Evolutionary conservation across 768 basidiomycete species (phyloP), one percentile per base, ranked within the genome.

Genomic region (Russula earlei): DNA sequence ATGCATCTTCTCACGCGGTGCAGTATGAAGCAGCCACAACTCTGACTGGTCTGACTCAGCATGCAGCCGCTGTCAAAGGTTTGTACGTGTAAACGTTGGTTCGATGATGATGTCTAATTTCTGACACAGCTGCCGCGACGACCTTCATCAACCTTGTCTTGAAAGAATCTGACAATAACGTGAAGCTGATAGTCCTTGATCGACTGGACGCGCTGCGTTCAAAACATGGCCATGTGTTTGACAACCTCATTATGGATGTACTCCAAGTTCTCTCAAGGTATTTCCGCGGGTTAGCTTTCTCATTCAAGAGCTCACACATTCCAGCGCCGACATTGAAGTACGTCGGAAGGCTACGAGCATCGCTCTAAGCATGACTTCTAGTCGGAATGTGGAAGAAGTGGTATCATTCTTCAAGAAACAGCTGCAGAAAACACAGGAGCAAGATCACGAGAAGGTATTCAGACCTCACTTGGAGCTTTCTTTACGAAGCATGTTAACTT

Each of bases 131-230:
- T 59, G 88, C 93, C 46, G 94, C 93, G 4, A 81, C 84, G 9
- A 87, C 81, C 61, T 83, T 95, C 61, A 90, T 96, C 64, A 87
- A 82, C 61, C 81, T 98, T 44, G 84, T 93, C 57, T 77, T 87
- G 68, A 95, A 94, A 72, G 95, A 98, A 71, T 91, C 93, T 1
- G 95, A 98, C 73, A 99, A 98, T 72, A 99, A 99, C 64, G 95
- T 97, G 70, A 98, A 97, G 71, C 80, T 97, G 43, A 98, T 98
- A 56, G 95, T 98, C 17, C 77, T 99, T 24, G 90, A 95, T 66
- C 84, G 96, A 43, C 78, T 99, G 34, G 90, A 97, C 52, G 72
- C 70, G 33, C 76, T 99, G 20, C 81, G 90, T 42, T 75, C 82
- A 5, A 90, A 85, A 65, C 93, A 97, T 69, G 93, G 90, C 17